phyloP scores from a whole-genome alignment of 2,329 filamentous ascomycete species.

The Lasiodiplodia theobromae region DNA sequence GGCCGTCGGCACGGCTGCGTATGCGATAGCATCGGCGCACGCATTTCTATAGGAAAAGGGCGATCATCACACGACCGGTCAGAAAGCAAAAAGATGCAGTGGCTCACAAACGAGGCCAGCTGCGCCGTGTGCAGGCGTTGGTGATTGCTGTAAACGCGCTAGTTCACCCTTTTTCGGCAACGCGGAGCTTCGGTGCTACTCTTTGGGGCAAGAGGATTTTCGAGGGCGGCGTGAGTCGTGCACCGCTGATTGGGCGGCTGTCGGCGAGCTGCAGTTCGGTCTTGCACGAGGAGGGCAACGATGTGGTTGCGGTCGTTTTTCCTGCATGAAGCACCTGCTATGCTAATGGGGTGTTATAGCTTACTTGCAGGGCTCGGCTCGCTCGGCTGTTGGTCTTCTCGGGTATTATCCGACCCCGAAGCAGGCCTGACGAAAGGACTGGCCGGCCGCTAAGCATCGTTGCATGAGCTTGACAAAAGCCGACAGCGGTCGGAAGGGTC shows the following conservation, averaged over 20 bases:
- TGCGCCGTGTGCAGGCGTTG: neutral
- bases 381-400: neutral
- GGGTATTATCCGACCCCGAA: neutral
- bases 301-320: neutral
- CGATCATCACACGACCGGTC: constrained; percentile 5
- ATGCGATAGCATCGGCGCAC: constrained; percentile 1
- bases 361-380: neutral
- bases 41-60: neutral
- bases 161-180: neutral
- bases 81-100: neutral
- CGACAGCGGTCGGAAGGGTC: neutral
- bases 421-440: neutral
- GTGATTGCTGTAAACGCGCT: neutral
- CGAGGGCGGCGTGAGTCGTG: constrained; percentile 9
- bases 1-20: neutral
- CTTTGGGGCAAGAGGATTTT: constrained; percentile 22
- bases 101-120: neutral
- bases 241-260: constrained; percentile 3
- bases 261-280: neutral
- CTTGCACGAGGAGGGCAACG: neutral
- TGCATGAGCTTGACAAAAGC: neutral
- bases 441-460: neutral
- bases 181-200: constrained; percentile 18
- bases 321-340: neutral
- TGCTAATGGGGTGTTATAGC: constrained; percentile 10